Conservation (phyloP, 257 asterid species). For the Coffea eugenioides region DNA sequence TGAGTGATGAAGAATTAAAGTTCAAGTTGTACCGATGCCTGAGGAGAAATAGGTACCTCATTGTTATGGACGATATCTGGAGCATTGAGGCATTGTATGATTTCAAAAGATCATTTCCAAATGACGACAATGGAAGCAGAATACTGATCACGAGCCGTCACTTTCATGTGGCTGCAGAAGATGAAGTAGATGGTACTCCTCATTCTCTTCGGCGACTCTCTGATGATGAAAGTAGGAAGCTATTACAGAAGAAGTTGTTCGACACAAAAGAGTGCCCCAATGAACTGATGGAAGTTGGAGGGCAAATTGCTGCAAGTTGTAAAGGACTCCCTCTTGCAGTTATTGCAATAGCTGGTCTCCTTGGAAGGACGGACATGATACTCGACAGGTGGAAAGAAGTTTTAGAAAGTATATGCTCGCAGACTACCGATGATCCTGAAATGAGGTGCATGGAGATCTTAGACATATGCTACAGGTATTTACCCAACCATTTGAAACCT, state of each 20-base stretch:
- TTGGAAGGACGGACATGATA: not conserved
- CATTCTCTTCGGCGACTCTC: not conserved
- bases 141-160: conserved; percentile 18
- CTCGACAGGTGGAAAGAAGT: not conserved
- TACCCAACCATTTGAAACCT: conserved; percentile 11
- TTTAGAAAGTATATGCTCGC: conserved; percentile 19
- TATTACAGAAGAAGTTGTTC: not conserved
- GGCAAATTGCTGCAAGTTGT: not conserved
- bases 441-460: conserved; percentile 10
- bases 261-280: not conserved
- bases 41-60: conserved; percentile 5
- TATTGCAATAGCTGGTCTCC: conserved; percentile 2
- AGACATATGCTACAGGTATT: conserved; percentile 26
- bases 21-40: not conserved
- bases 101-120: conserved; percentile 2
- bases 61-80: conserved; percentile 26
- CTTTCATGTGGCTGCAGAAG: not conserved
- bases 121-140: conserved; percentile 21
- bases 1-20: not conserved
- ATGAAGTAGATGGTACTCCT: not conserved
- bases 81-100: conserved; percentile 8
- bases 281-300: not conserved
- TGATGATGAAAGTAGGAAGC: not conserved
- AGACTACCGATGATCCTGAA: not conserved
- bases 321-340: conserved; percentile 1